Evolutionary conservation across 176 grass and related monocot genomes (phyloP).

Genomic region (Puccinellia tenuiflora): DNA sequence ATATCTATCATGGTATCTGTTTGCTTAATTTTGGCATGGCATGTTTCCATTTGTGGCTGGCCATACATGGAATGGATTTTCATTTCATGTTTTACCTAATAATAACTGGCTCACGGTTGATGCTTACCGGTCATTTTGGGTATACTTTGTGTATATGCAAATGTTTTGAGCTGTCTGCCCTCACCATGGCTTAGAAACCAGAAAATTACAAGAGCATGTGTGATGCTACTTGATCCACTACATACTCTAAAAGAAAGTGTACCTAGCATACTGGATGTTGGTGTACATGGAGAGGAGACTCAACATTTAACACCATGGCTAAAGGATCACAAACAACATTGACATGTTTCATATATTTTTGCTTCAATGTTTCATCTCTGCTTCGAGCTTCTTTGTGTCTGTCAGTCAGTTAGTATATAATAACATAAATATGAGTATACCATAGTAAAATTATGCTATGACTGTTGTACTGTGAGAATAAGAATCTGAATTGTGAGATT

Average conservation of each 20-base stretch:
- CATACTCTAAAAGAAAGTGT: background rate
- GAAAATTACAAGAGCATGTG: background rate
- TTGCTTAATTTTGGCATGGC: background rate
- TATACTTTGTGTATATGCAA: background rate
- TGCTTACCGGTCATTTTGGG: background rate
- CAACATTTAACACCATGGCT: background rate
- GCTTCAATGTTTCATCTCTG: background rate
- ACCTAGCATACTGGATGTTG: background rate
- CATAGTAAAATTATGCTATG: background rate
- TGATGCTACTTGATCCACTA: background rate
- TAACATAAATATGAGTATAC: background rate
- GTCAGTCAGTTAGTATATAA: background rate
- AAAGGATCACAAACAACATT: background rate
- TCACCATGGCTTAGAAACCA: background rate
- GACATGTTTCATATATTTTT: background rate
- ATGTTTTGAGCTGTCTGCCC: background rate
- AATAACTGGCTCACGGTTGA: background rate
- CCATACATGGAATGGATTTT: background rate
- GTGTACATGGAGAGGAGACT: background rate
- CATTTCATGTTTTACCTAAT: constrained; percentile 2
- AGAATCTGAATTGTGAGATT: background rate
- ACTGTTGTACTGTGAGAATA: background rate
- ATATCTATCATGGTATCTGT: background rate
- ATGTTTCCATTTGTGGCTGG: background rate
- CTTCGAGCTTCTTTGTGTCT: background rate